Conservation (phyloP, 768 basidiomycete genomes). For the Auricularia sp. region DNA sequence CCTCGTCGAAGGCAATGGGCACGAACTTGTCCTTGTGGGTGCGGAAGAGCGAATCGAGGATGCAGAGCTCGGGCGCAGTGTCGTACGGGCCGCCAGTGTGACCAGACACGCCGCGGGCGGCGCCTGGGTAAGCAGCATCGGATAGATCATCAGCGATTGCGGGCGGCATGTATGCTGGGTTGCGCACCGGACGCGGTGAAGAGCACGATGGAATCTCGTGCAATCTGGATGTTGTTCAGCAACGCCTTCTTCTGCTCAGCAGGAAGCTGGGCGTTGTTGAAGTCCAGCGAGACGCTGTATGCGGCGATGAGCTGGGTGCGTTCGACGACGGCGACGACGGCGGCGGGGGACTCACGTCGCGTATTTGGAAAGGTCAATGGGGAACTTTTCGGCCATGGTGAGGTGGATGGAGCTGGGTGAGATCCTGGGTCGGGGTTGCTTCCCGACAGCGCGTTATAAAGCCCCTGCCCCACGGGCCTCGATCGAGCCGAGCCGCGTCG, state of each 20-base stretch:
- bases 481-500: background rate
- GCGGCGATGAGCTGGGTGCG: background rate
- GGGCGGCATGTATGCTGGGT: background rate
- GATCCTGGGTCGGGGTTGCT: background rate
- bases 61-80: constrained; percentile 78
- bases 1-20: constrained; percentile 71
- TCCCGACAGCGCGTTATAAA: background rate
- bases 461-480: background rate
- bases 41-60: constrained; percentile 59
- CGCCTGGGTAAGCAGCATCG: constrained; percentile 3
- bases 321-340: background rate
- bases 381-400: constrained; percentile 40
- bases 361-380: constrained; percentile 68
- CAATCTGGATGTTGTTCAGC: constrained; percentile 61
- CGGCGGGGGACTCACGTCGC: constrained; percentile 42
- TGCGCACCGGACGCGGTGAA: constrained; percentile 74
- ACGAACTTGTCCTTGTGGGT: constrained; percentile 49
- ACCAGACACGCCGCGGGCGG: constrained; percentile 74
- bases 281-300: constrained; percentile 63
- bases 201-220: constrained; percentile 76
- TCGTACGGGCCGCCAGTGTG: constrained; percentile 51
- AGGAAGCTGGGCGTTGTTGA: constrained; percentile 49
- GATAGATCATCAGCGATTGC: background rate
- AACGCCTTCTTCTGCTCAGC: constrained; percentile 51
- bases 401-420: constrained; percentile 26